Conservation (phyloP, 805 yeast genomes). For the Blastobotrys parvus region DNA sequence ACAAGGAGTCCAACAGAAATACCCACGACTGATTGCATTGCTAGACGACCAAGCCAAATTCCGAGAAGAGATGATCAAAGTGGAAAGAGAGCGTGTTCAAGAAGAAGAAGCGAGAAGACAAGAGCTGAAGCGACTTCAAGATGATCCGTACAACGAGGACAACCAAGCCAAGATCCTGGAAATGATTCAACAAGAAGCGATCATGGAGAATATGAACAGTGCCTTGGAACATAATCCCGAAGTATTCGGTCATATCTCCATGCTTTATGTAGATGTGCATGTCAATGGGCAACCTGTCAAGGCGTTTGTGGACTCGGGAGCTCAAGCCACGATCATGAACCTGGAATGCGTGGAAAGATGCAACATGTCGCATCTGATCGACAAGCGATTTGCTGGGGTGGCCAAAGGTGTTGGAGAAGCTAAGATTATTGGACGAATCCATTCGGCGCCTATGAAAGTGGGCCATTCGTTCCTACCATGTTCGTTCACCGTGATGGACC, state of each 20-base stretch:
- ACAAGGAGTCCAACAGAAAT: constrained; percentile 27
- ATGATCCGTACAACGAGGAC: constrained; percentile 63
- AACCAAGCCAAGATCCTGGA: constrained; percentile 60
- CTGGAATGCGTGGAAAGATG: constrained; percentile 67
- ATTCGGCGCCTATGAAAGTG: constrained; percentile 77
- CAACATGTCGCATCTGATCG: constrained; percentile 65
- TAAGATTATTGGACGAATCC: constrained; percentile 73
- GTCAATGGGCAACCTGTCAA: constrained; percentile 75
- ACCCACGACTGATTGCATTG: constrained; percentile 42
- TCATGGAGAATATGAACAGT: constrained; percentile 68
- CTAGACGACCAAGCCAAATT: constrained; percentile 44
- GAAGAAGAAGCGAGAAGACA: constrained; percentile 33
- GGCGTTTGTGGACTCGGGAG: constrained; percentile 96
- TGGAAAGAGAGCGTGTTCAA: constrained; percentile 22
- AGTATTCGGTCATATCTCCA: constrained; percentile 68
- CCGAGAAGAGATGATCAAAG: constrained; percentile 27
- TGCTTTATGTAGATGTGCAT: constrained; percentile 72
- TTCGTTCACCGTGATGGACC: constrained; percentile 63
- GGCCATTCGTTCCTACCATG: constrained; percentile 59
- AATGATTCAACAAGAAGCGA: constrained; percentile 57
- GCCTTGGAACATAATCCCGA: constrained; percentile 91
- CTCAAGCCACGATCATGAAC: constrained; percentile 78
- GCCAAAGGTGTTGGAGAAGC: constrained; percentile 89
- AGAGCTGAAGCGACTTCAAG: constrained; percentile 47
- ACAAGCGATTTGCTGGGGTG: constrained; percentile 67